phyloP scores from a whole-genome alignment of 495 filamentous ascomycete species.

The Penicillium turbatum region DNA sequence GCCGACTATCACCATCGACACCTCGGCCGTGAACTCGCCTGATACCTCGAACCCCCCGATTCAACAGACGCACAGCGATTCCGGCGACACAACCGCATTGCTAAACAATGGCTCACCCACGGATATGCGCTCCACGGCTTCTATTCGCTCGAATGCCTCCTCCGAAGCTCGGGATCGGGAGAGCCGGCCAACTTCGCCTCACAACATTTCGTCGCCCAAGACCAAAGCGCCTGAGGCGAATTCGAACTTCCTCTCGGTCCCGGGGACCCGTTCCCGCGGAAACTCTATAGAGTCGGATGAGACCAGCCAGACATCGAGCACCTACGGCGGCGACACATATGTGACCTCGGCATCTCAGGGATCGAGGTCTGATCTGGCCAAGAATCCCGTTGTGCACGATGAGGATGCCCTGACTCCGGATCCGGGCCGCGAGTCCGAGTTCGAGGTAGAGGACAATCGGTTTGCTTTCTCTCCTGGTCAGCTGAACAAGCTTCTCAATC shows the following conservation, averaged over 20 bases:
- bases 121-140: constrained; percentile 53
- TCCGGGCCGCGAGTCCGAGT: constrained; percentile 66
- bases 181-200: constrained; percentile 80
- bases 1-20: constrained; percentile 74
- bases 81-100: constrained; percentile 39
- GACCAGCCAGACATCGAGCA: constrained; percentile 45
- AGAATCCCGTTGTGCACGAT: constrained; percentile 43
- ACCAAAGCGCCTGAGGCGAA: constrained; percentile 46
- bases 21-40: constrained; percentile 55
- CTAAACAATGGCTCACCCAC: constrained; percentile 49
- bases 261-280: constrained; percentile 56
- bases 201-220: constrained; percentile 77
- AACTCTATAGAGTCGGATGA: constrained; percentile 63
- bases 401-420: constrained; percentile 65
- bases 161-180: constrained; percentile 69
- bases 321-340: constrained; percentile 50
- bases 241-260: constrained; percentile 60
- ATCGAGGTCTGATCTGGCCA: constrained; percentile 35
- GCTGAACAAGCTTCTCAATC: constrained; percentile 71
- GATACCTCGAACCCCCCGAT: constrained; percentile 23
- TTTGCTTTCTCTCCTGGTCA: constrained; percentile 84
- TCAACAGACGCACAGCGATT: constrained; percentile 41
- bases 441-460: constrained; percentile 67
- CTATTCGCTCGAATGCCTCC: constrained; percentile 56
- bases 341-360: constrained; percentile 33